These are phyloP conservation scores for Hapsidospora chrysogenum DNA, from an alignment of 495 filamentous ascomycete genomes.

Conservation along the genomic window DNA sequence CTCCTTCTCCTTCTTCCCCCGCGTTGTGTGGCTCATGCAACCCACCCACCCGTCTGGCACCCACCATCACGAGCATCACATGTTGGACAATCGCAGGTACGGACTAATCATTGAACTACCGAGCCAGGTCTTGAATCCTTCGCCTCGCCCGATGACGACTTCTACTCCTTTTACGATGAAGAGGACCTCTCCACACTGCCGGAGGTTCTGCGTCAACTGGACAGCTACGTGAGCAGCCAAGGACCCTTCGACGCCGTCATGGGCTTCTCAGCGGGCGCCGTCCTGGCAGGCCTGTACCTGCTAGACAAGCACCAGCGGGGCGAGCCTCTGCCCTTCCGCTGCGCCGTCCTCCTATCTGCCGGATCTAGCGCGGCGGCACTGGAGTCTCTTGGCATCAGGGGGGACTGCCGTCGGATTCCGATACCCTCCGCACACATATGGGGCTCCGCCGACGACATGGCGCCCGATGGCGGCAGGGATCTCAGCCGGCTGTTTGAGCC, in stretches of 20 bases:
- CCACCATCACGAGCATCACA: too few relatives aligned
- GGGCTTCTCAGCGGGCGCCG: conserved; percentile 3
- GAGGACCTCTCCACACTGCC: not conserved
- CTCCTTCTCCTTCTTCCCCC: too few relatives aligned
- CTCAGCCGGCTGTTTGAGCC: not conserved
- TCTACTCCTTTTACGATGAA: not conserved
- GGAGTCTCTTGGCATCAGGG: not conserved
- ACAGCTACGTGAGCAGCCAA: not conserved
- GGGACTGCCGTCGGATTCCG: not conserved
- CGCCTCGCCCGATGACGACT: not conserved
- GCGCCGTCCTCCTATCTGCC: not conserved
- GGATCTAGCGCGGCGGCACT: not conserved
- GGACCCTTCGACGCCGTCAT: conserved; percentile 1
- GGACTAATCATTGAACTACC: too few relatives aligned
- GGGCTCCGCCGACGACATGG: conserved; percentile 1
- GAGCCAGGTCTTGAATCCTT: not conserved
- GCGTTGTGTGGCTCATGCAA: too few relatives aligned
- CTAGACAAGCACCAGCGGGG: not conserved
- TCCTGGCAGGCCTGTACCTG: conserved; percentile 1
- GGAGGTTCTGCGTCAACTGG: not conserved
- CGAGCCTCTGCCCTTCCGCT: not conserved
- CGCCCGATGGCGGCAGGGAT: conserved; percentile 1
- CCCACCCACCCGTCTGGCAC: too few relatives aligned
- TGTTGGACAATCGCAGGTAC: too few relatives aligned
- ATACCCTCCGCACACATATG: conserved; percentile 1